phyloP scores from a whole-genome alignment of 768 basidiomycete genomes.

The Leccinum barrowsii region DNA sequence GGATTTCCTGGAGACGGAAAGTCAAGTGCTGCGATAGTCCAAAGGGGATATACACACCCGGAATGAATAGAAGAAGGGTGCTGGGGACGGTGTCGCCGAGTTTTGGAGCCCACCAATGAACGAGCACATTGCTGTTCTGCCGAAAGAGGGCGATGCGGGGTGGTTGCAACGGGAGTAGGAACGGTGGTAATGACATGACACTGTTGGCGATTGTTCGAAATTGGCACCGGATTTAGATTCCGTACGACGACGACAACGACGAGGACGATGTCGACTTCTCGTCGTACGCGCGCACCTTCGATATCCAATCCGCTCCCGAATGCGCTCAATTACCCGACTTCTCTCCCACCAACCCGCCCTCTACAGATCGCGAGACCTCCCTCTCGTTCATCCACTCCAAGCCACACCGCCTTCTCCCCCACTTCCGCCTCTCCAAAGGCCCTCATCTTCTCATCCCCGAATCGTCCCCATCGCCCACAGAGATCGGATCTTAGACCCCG shows the following conservation, averaged over 20 bases:
- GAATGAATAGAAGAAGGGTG: conserved; percentile 46
- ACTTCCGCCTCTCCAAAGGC: conserved; percentile 37
- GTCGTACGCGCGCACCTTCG: conserved; percentile 48
- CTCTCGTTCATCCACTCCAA: conserved; percentile 53
- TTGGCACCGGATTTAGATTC: conserved; percentile 2
- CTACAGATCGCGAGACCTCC: conserved; percentile 58
- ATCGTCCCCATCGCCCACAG: conserved; percentile 61
- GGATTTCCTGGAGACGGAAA: conserved; percentile 40
- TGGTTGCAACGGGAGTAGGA: conserved; percentile 7
- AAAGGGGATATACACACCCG: conserved; percentile 31
- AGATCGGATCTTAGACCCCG: conserved; percentile 63
- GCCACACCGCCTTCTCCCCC: conserved; percentile 37
- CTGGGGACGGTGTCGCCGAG: conserved; percentile 16
- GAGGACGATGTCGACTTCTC: conserved; percentile 32
- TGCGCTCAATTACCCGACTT: conserved; percentile 32
- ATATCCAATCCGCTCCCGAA: conserved; percentile 36
- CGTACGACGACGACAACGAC: conserved; percentile 6
- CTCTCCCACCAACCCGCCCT: conserved; percentile 46
- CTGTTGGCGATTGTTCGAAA: neutral
- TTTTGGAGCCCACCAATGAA: conserved; percentile 50
- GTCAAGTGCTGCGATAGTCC: neutral
- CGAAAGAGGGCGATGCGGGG: conserved; percentile 8
- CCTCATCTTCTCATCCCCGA: conserved; percentile 39
- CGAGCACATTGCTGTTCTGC: conserved; percentile 31
- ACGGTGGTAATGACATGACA: conserved; percentile 8